Base-by-base conservation (phyloP, 2,329 filamentous ascomycete species). In the Dryadomyces quercus-mongolicae region DNA sequence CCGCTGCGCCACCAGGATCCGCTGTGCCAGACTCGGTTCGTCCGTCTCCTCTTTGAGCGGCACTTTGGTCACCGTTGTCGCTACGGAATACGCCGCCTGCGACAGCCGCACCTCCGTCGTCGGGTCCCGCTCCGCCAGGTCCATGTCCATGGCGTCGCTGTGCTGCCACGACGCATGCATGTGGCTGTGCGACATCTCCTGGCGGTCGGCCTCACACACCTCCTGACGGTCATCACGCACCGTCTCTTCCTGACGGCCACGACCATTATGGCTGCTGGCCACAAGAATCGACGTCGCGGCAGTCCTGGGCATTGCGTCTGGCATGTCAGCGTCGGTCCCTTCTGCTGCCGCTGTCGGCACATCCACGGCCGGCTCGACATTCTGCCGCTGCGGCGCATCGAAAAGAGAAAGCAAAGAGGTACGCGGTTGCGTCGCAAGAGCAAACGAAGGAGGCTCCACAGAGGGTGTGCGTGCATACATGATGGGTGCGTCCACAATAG, bases 401-500 rank as follows among this genome's bases (percentile, higher is more conserved):
- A 84, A 74, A 6, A 84, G 74, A 3, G 81, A 84, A 16, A 81
- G 70, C 4, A 84, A 71, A 2, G 80, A 84, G 6, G 74, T 76
- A 46, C 80, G 76, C 60, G 75, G 70, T 60, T 75, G 70, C 57
- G 79, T 72, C 5, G 70, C 67, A 15, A 77, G 63, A 44, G 80
- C 80, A 62, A 76, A 77, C n/a, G 77, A 66, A 1, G 81, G 81
- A 20, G 80, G 80, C 15, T 84, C 81, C 44, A 80, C 74, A 0
- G 81, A 84, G 13, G 81, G 81, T 2, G 80, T 82, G 57, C 80
- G 73, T 13, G 79, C 74, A 63, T 75, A 82, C 58, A 69, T 68
- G 31, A 69, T 65, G 65, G 49, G 43, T 21, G 15, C 22, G 7
- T 36, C 34, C 25, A 25, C 18, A 31, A 31, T 8, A 10, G 38